Base-by-base conservation (phyloP, 768 basidiomycete species). In the Scleroderma bovista region DNA sequence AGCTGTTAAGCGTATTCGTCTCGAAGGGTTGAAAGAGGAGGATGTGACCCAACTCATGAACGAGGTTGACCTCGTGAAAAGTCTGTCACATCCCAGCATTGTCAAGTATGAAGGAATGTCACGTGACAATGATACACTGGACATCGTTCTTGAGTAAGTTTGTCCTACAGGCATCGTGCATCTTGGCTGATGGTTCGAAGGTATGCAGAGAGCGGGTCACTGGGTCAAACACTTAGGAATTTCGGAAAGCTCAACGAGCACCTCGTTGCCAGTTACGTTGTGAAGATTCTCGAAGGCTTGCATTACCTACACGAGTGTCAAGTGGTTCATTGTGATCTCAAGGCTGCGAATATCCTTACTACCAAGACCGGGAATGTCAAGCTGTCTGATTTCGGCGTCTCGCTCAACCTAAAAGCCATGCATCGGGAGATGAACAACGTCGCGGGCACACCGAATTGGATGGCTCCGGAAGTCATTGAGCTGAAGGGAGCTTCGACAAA, bases 301-400 rank as follows among this genome's bases (percentile, higher is more conserved):
- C 81, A 94, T 60, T 98, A 97, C 67, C 80, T 99, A 13, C 95
- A 99, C 68, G 73, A 74, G 53, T 83, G 83, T 57, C 80, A 93
- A 62, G 92, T 96, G 51, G 93, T 97, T 9, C 95, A 99, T 64
- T 96, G 95, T 64, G 95, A 99, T 69, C 79, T 99, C 55, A 99
- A 99, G 69, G 93, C 95, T 1, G 95, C 95, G 20, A 99, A 98
- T 65, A 96, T 99, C 63, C 80, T 99, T n/a, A 93, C 90, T 13
- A 98, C 94, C 15, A 98, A 98, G 78, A 94, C 84, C 45, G 95
- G 94, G 38, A 96, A 98, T 61, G 86, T 96, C 62, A 98, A 98
- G 71, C 79, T 99, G 3, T 88, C 93, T 8, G 95, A 99, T 67
- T 97, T 99, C 66, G 95, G 95, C 41, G 95, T 98, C 13, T 97